A percentile compares a stretch with the other conserved stretches of the same genome.
These are phyloP conservation scores for Colletotrichum orchidophilum DNA, from an alignment of 2,329 filamentous ascomycete genomes.

Conservation along the genomic window DNA sequence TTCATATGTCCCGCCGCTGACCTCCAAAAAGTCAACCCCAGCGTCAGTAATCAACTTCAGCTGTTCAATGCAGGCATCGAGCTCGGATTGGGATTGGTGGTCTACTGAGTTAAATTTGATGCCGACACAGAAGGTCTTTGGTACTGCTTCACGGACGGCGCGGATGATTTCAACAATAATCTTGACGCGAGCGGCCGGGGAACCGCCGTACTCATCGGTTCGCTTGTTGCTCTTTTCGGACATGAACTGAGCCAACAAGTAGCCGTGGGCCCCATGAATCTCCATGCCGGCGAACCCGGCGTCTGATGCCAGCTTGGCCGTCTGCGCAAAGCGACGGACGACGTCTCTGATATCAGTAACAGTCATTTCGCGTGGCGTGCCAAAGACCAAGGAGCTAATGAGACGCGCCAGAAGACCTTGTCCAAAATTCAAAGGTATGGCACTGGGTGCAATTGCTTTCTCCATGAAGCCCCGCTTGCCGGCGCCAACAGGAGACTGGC, in stretches of 20 bases:
- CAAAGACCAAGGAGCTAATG: constrained; percentile 51
- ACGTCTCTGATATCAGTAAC: constrained; percentile 62
- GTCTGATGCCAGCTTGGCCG: constrained; percentile 56
- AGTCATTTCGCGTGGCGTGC: constrained; percentile 66
- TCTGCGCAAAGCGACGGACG: constrained; percentile 60
- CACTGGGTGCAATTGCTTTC: constrained; percentile 54
- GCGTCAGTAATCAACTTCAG: constrained; percentile 57
- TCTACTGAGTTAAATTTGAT: constrained; percentile 68
- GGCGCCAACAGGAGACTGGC: constrained; percentile 52
- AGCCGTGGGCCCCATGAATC: constrained; percentile 64
- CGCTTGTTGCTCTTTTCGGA: constrained; percentile 59
- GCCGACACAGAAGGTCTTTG: constrained; percentile 56
- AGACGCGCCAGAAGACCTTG: constrained; percentile 45
- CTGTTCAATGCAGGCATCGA: constrained; percentile 67
- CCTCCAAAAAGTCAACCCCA: constrained; percentile 73
- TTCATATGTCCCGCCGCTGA: constrained; percentile 71
- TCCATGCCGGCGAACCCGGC: constrained; percentile 58
- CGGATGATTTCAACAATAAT: constrained; percentile 61
- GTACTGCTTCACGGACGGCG: constrained; percentile 50
- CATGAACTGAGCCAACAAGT: constrained; percentile 66
- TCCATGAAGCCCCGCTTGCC: constrained; percentile 47
- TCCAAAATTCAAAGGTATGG: constrained; percentile 54
- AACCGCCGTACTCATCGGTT: constrained; percentile 65
- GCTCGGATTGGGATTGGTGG: constrained; percentile 54
- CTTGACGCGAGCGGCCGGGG: constrained; percentile 55